phyloP scores from a whole-genome alignment of 768 basidiomycete species.

The Cubamyces sp. region DNA sequence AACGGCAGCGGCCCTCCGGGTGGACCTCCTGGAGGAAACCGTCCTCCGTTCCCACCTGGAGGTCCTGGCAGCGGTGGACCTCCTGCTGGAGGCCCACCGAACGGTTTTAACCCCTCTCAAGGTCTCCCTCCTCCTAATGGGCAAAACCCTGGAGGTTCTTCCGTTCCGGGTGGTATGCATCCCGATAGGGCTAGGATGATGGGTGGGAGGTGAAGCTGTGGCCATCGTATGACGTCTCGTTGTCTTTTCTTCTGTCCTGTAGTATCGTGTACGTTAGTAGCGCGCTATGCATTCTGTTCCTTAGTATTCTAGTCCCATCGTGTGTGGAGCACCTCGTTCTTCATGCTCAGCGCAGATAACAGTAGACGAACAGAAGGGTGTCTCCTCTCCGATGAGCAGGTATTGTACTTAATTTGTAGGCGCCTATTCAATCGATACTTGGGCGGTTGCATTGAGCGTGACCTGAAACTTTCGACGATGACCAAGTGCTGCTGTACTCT shows the following conservation, averaged over 20 bases:
- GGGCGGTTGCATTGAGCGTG: neutral
- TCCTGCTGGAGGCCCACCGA: slow-evolving; percentile 16
- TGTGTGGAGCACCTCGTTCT: too few species aligned
- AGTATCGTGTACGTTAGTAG: slow-evolving; percentile 6
- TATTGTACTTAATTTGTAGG: neutral
- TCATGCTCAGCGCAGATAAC: too few species aligned
- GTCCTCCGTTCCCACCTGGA: slow-evolving; percentile 36
- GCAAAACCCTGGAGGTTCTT: slow-evolving; percentile 35
- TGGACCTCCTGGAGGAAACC: slow-evolving; percentile 27
- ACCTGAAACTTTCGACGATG: slow-evolving; percentile 12
- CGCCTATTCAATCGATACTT: neutral
- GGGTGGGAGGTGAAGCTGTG: slow-evolving; percentile 39
- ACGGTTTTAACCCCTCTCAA: slow-evolving; percentile 27
- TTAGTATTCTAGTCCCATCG: too few species aligned
- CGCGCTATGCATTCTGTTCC: neutral
- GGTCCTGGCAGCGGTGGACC: slow-evolving; percentile 25
- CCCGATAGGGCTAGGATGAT: slow-evolving; percentile 86
- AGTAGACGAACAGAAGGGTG: too few species aligned
- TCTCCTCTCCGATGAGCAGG: too few species aligned
- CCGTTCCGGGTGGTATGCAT: slow-evolving; percentile 73
- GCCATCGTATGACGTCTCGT: neutral
- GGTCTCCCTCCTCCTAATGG: slow-evolving; percentile 40
- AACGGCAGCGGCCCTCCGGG: slow-evolving; percentile 23
- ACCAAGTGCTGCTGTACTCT: neutral
- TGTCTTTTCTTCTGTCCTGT: neutral